A percentile compares a stretch with the other conserved stretches of the same genome.
phyloP scores from a whole-genome alignment of 805 yeast species.

The Candida hungchunana region DNA sequence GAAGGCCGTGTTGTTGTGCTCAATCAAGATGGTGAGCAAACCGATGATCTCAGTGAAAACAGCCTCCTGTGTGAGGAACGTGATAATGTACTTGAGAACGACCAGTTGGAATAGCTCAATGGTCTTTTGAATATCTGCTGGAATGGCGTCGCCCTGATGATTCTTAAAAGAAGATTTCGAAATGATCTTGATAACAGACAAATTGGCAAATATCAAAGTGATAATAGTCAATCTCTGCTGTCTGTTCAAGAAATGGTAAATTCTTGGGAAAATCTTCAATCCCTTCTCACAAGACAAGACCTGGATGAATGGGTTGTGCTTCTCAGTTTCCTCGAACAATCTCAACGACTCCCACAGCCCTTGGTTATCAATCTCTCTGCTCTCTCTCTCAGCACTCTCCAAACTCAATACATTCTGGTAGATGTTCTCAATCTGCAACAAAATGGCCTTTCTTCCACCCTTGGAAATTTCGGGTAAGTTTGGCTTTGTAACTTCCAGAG shows the following conservation, averaged over 20 bases:
- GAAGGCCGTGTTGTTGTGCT: constrained; percentile 61
- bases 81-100: constrained; percentile 78
- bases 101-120: constrained; percentile 77
- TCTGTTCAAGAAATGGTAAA: constrained; percentile 73
- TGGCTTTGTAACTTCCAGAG: constrained; percentile 61
- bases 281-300: constrained; percentile 83
- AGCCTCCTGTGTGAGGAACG: constrained; percentile 72
- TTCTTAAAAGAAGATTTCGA: constrained; percentile 75
- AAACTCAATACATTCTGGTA: constrained; percentile 72
- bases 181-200: constrained; percentile 75
- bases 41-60: constrained; percentile 76
- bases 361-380: constrained; percentile 39
- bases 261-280: constrained; percentile 81
- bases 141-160: constrained; percentile 47
- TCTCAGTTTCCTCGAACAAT: constrained; percentile 55
- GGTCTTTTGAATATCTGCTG: constrained; percentile 50
- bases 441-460: constrained; percentile 44
- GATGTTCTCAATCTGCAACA: constrained; percentile 72
- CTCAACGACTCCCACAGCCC: constrained; percentile 76
- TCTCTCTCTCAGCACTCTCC: constrained; percentile 70
- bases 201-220: constrained; percentile 72
- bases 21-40: constrained; percentile 63
- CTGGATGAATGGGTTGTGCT: constrained; percentile 68
- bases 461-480: constrained; percentile 29
- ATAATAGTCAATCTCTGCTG: constrained; percentile 75